Conservation (phyloP, 257 asterid genomes). For the Vinca minor region DNA sequence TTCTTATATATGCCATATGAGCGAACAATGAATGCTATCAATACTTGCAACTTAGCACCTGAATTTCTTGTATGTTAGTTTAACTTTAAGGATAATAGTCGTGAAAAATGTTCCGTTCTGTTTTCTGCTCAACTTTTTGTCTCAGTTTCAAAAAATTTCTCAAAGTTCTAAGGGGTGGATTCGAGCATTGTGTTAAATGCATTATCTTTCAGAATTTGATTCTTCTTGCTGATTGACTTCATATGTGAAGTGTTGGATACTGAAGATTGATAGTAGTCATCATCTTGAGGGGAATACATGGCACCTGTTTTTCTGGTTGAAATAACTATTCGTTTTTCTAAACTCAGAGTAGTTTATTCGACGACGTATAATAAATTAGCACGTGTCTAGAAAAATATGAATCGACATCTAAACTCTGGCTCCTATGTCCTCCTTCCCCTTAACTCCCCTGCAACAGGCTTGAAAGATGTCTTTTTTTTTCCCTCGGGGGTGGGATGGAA, state of each 20-base stretch:
- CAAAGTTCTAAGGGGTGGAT: background rate
- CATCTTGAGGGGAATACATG: background rate
- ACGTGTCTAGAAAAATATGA: no score
- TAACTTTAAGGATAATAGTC: background rate
- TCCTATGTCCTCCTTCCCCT: no score
- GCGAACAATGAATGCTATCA: background rate
- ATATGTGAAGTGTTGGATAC: background rate
- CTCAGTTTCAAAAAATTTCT: no score
- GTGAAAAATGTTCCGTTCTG: background rate
- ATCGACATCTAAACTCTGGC: no score
- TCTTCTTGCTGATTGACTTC: background rate
- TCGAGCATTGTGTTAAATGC: background rate
- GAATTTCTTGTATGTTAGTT: background rate
- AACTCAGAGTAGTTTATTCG: no score
- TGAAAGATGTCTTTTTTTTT: no score
- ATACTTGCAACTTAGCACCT: background rate
- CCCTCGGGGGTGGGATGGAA: no score
- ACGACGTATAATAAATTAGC: no score
- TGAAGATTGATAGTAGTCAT: background rate
- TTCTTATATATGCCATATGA: background rate
- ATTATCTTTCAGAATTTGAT: background rate
- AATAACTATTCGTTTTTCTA: no score
- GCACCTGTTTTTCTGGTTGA: background rate
- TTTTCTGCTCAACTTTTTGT: background rate
- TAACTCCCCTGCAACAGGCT: no score